Base-by-base conservation (phyloP, 2,329 filamentous ascomycete species). In the Calonectria pteridis region DNA sequence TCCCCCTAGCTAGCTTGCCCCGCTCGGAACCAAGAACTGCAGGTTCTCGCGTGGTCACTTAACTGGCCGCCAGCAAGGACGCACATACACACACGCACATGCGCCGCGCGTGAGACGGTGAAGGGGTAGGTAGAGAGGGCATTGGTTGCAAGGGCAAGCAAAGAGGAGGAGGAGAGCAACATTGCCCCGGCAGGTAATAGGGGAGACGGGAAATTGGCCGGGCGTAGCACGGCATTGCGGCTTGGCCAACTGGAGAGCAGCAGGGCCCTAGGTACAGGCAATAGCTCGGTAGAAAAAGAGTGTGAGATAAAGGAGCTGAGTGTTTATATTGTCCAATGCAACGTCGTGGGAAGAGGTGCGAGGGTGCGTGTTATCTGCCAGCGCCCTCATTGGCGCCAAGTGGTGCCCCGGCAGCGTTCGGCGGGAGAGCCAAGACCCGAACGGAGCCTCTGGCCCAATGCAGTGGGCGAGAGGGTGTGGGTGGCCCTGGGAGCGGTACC, bases 361-460 rank as follows among this genome's bases (percentile, higher is more conserved):
- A 68, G 64, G 70, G 70, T 40, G 71, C 76, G 76, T 77, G 77
- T 75, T 78, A 75, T 75, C 70, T 71, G 37, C 67, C 40, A 55
- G 69, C 37, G 35, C 67, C 69, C 71, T 50, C 70, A 79, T 79
- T 79, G 78, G 78, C 73, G 75, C 75, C 33, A 66, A 67, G 73
- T 63, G 29, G 58, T 68, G 49, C 58, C 18, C 50, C 55, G 55
- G 55, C n/a, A 62, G n/a, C 28, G 40, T 62, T 4, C n/a, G 35
- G 26, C 13, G 55, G 23, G 33, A 28, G 35, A 26, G 18, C 33
- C 33, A 40, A 28, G 37, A 16, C 14, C 55, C 37, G 35, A 40
- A 66, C 31, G 50, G 50, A 73, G 43, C 58, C 66, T 51, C 69
- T 65, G 55, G 59, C 63, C 53, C 53, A 51, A 51, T 67, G 69